Base-by-base conservation (phyloP, 1,284 basidiomycete species). In the Papiliotrema flavescens region DNA sequence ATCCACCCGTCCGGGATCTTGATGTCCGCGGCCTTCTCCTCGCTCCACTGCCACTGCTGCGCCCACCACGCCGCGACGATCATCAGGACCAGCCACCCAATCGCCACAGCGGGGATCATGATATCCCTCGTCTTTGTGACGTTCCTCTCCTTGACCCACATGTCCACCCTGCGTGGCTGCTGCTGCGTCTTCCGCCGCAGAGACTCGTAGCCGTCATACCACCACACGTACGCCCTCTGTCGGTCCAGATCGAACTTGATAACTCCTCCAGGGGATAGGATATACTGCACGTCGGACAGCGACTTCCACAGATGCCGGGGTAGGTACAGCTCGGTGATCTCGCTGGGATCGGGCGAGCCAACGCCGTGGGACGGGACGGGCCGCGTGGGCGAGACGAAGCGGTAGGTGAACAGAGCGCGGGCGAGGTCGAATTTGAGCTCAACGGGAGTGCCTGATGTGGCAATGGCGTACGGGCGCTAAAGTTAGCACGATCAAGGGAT, bases 321-420 rank as follows among this genome's bases (percentile, higher is more conserved):
- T 9, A 91, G 63, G 78, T 85, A 94, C 49, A 93, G 84, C 72
- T 91, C 89, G 13, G 90, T 91, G 62, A 86, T 82, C 44, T 80
- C 76, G 7, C 82, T 79, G 0, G 81, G 80, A 11, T 69, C 57
- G 55, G 47, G 4, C 46, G 43, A 5, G 52, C 40, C 19, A 47
- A 36, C 7, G 34, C 48, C 15, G 37, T 46, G 47, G 37, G 36
- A 41, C 2, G n/a, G 57, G 47, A 37, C 28, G 28, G 28, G 28
- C n/a, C 22, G 44, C 36, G 41, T 48, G 26, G 56, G 69, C 44
- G 64, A 66, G 40, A 28, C 53, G 54, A 56, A 73, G 49, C 62
- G 61, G 51, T 66, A 67, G 28, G 59, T 61, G 61, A 65, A 75
- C 45, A 54, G 49, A 2, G 40, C 50, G 2, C 65, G 67, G 0